These are phyloP conservation scores for Juglanconis sp. DNA, from an alignment of 2,329 filamentous ascomycete genomes.

Conservation along the genomic window DNA sequence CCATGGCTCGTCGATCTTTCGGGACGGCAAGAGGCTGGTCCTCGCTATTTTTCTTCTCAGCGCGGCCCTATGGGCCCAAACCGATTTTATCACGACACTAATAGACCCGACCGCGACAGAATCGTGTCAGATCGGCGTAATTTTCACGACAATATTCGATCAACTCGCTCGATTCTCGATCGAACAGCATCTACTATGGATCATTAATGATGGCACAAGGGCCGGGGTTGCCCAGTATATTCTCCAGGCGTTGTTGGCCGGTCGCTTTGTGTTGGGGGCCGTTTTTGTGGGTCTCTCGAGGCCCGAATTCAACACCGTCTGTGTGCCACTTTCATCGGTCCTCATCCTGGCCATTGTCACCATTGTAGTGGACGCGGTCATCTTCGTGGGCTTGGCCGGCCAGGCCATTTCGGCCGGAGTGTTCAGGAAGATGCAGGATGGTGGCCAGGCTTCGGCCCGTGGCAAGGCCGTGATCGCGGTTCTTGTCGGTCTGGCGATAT, in stretches of 20 bases:
- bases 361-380: conserved; percentile 42
- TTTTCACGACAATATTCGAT: conserved; percentile 54
- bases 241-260: conserved; percentile 44
- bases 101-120: conserved; percentile 40
- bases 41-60: conserved; percentile 53
- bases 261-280: conserved; percentile 50
- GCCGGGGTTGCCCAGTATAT: conserved; percentile 35
- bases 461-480: conserved; percentile 41
- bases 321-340: conserved; percentile 45
- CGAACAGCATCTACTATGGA: conserved; percentile 54
- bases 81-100: conserved; percentile 48
- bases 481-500: conserved; percentile 45
- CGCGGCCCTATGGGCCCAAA: conserved; percentile 51
- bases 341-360: conserved; percentile 43
- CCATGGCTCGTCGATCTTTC: conserved; percentile 46
- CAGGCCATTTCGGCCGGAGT: conserved; percentile 37
- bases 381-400: conserved; percentile 40
- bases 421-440: conserved; percentile 30
- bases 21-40: conserved; percentile 62
- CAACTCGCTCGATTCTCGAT: conserved; percentile 52
- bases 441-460: conserved; percentile 25
- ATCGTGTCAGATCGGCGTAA: conserved; percentile 50
- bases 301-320: conserved; percentile 49
- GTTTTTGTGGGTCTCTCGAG: conserved; percentile 54
- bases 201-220: conserved; percentile 37